These are phyloP conservation scores for Chaetomiaceae sp. DNA, from an alignment of 2,329 filamentous ascomycete species.

Conservation along the genomic window DNA sequence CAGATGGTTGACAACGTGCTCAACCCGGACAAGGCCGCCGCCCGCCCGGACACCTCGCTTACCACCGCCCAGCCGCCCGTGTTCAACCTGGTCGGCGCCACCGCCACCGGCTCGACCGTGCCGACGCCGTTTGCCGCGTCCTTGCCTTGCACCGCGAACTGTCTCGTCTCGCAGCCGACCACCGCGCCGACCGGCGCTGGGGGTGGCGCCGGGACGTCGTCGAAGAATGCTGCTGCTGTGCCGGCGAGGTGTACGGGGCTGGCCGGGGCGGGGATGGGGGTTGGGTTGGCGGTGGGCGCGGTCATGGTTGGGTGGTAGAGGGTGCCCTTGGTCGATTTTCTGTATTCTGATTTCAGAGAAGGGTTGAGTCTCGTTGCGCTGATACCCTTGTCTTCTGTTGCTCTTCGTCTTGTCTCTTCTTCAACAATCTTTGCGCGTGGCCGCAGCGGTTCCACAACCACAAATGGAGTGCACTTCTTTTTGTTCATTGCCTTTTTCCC, in stretches of 20 bases:
- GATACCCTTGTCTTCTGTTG: conserved; percentile 4
- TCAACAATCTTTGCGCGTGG: not conserved
- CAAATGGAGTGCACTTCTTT: not conserved
- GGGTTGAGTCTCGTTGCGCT: not conserved
- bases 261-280: conserved; percentile 7
- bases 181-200: not conserved
- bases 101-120: conserved; percentile 19
- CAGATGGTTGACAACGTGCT: conserved; percentile 52
- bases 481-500: not conserved
- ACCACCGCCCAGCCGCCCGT: conserved; percentile 32
- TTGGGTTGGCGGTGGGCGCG: conserved; percentile 10
- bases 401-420: not conserved
- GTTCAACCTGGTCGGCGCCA: conserved; percentile 21
- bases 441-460: not conserved
- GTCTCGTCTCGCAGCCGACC: not conserved
- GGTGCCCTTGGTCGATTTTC: not conserved
- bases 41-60: conserved; percentile 32
- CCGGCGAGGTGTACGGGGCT: conserved; percentile 17
- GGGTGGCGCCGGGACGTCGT: not conserved
- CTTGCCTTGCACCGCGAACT: conserved; percentile 35
- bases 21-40: conserved; percentile 34
- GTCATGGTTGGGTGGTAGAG: conserved; percentile 10
- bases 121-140: conserved; percentile 34
- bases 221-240: conserved; percentile 8
- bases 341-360: not conserved